Conservation (phyloP, 2,329 filamentous ascomycete species). For the Endocalyx cinctus region DNA sequence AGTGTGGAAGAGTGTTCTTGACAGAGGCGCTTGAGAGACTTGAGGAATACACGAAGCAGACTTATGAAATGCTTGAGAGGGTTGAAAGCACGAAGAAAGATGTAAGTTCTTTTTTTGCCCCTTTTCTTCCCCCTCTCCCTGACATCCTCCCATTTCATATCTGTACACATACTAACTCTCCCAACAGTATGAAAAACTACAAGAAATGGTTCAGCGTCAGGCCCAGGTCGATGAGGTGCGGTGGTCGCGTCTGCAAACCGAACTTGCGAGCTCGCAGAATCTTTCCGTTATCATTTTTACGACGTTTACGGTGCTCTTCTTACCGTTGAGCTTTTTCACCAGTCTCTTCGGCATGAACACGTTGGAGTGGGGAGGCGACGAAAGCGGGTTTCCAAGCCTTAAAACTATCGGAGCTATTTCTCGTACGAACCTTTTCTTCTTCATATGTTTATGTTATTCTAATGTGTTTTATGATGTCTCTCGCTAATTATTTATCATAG, state of each 20-base stretch:
- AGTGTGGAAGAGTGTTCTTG: slow-evolving; percentile 47
- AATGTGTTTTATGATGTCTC: no score
- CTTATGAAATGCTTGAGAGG: slow-evolving; percentile 54
- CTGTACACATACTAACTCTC: no score
- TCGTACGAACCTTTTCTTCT: slow-evolving; percentile 18
- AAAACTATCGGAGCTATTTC: slow-evolving; percentile 43
- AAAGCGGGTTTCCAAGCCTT: no score
- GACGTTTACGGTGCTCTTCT: slow-evolving; percentile 58
- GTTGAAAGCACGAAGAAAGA: slow-evolving; percentile 55
- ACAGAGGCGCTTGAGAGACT: slow-evolving; percentile 47
- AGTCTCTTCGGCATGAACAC: no score
- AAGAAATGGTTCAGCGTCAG: slow-evolving; percentile 64
- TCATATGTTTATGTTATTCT: no score
- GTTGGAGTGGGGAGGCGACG: no score
- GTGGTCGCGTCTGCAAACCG: slow-evolving; percentile 57
- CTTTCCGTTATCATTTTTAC: slow-evolving; percentile 64
- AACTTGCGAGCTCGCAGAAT: slow-evolving; percentile 58
- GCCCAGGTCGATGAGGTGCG: slow-evolving; percentile 63
- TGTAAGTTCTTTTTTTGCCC: slow-evolving; percentile 27
- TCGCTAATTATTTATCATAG: slow-evolving; percentile 8
- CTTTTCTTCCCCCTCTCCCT: no score
- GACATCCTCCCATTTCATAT: no score
- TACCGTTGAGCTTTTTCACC: slow-evolving; percentile 62
- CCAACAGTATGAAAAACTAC: slow-evolving; percentile 61
- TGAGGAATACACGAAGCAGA: slow-evolving; percentile 49